These are phyloP conservation scores for Aspergillus wentii DNA, from an alignment of 495 filamentous ascomycete genomes.

Conservation along the genomic window DNA sequence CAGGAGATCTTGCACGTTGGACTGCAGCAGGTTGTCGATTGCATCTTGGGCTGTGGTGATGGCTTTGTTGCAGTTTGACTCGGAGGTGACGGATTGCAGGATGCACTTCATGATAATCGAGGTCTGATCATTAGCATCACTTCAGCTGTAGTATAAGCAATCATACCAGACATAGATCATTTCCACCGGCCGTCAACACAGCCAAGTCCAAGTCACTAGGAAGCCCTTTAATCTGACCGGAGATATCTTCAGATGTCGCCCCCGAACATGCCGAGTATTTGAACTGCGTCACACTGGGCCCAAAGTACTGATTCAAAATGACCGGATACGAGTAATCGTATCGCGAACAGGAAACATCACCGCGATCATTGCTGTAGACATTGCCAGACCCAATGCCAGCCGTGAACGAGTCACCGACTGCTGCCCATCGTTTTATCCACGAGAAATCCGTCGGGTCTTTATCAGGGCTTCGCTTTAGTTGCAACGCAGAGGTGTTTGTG, in stretches of 20 bases:
- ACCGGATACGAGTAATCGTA: conserved; percentile 16
- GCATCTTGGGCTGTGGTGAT: conserved; percentile 15
- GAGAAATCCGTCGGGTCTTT: conserved; percentile 13
- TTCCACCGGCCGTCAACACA: conserved; percentile 26
- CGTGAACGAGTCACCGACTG: conserved; percentile 28
- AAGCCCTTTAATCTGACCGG: conserved; percentile 13
- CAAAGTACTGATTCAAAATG: conserved; percentile 11
- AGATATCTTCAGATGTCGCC: conserved; percentile 12
- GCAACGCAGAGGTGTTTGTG: too few species aligned
- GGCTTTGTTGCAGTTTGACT: conserved; percentile 11
- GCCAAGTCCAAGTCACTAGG: conserved; percentile 15
- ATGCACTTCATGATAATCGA: conserved; percentile 20
- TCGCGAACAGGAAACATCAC: conserved; percentile 17
- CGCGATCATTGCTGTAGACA: not conserved
- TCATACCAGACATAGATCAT: conserved; percentile 26
- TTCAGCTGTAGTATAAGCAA: not conserved
- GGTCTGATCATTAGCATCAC: conserved; percentile 4
- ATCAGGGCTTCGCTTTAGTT: too few species aligned
- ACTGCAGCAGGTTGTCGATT: conserved; percentile 13
- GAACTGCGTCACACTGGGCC: not conserved
- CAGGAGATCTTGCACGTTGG: conserved; percentile 15
- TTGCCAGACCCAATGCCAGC: conserved; percentile 27
- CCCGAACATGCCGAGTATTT: conserved; percentile 19
- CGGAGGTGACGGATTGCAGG: conserved; percentile 6
- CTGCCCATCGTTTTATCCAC: conserved; percentile 23